Evolutionary conservation across 345 rosid genomes (phyloP), one percentile per base, ranked within the genome.

Genomic region (Cardamine chenopodiifolia): DNA sequence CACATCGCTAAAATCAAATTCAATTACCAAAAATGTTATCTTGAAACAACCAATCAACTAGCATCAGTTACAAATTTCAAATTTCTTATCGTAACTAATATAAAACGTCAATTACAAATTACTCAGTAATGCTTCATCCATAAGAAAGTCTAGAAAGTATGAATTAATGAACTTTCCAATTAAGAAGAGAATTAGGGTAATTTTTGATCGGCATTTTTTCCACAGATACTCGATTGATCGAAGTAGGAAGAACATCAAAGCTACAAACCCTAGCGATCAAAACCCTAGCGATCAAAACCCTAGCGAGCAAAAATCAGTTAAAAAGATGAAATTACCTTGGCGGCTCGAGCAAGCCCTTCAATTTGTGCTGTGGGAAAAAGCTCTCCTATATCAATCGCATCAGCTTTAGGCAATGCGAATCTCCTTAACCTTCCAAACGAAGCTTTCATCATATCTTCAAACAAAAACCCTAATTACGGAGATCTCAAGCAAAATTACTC

Each of bases 291-390:
- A 42, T 17, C 17, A 42, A 42, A 72, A 62, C 45, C 55, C 48
- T 45, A 57, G 6, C 15, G 18, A 42, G 47, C 17, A 42, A 42
- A n/a, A 68, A 23, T 54, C 35, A 39, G 18, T 18, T 63, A 19
- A 31, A 18, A 8, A 14, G 1, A 14, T 4, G 11, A 6, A 18
- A 10, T 29, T 44, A 91, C 98, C 97, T 85, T 85, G 10, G 96
- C 81, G 53, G 97, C 96, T 62, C 88, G 87, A 65, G 86, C 88
- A 75, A 94, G 96, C 37, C 84, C 96, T 63, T 90, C 93, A 69
- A 90, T 73, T 70, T 84, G 90, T 49, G 89, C 80, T 0, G 90
- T 77, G 55, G 86, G 81, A 3, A 80, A 70, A 66, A 80, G 61
- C 67, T 88, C 95, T 18, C 76, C 75, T 34, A 87, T 83, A 62